Evolutionary conservation across 148 eudicot species (phyloP).

Genomic region (Agrostemma githago): DNA sequence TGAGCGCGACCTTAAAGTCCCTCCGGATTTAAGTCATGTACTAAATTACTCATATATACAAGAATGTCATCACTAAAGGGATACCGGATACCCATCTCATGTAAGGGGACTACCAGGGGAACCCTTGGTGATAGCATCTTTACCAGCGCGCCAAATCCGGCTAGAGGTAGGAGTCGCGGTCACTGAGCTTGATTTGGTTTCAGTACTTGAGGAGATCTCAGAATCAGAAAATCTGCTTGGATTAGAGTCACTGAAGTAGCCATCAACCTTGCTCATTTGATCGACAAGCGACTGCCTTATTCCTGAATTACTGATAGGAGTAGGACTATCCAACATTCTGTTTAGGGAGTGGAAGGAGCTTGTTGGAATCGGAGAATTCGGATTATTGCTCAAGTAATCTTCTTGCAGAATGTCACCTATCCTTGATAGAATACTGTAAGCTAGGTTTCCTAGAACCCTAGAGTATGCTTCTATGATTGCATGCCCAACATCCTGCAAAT

Average conservation of each 20-base stretch:
- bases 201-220: constrained; percentile 36
- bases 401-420: constrained; percentile 77
- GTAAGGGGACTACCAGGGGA: constrained; percentile 46
- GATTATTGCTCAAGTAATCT: constrained; percentile 73
- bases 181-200: constrained; percentile 48
- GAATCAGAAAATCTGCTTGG: constrained; percentile 39
- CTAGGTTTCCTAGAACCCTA: constrained; percentile 67
- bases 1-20: background rate
- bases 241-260: constrained; percentile 41
- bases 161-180: constrained; percentile 60
- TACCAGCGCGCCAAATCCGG: constrained; percentile 58
- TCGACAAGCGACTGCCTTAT: constrained; percentile 58
- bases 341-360: constrained; percentile 34
- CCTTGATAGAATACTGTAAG: constrained; percentile 63
- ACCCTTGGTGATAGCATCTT: constrained; percentile 36
- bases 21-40: constrained; percentile 10
- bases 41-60: constrained; percentile 20
- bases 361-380: constrained; percentile 54
- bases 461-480: constrained; percentile 95
- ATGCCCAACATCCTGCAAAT: constrained; percentile 77
- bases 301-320: constrained; percentile 32
- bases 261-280: constrained; percentile 53
- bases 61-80: background rate
- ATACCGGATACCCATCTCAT: background rate
- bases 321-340: constrained; percentile 37